Conservation (phyloP, 208 protist genomes). For the Paratrypanosoma confusum region DNA sequence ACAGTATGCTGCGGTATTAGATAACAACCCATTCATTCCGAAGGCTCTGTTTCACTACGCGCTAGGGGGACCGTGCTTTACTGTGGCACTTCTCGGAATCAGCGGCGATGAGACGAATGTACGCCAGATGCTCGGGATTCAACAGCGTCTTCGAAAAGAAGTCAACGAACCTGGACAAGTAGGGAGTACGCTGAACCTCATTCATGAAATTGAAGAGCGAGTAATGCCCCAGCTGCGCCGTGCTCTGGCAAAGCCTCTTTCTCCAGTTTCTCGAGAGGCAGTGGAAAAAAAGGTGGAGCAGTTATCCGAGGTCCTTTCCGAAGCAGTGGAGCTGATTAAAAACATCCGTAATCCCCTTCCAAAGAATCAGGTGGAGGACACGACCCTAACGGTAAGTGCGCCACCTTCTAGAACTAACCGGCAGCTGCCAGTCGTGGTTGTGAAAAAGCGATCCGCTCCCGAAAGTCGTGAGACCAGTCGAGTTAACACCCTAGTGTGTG, state of each 20-base stretch:
- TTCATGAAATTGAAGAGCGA: too few relatives aligned
- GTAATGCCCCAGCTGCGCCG: too few relatives aligned
- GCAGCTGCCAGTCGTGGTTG: too few relatives aligned
- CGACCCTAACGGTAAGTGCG: too few relatives aligned
- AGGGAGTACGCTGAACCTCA: slow-evolving; percentile 64
- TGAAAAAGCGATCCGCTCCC: too few relatives aligned
- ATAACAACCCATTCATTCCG: slow-evolving; percentile 49
- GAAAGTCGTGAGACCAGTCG: slow-evolving; percentile 10
- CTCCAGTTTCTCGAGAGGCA: too few relatives aligned
- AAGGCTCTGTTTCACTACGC: slow-evolving; percentile 73
- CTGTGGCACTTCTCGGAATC: slow-evolving; percentile 61
- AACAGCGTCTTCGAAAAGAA: slow-evolving; percentile 50
- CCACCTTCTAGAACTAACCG: too few relatives aligned
- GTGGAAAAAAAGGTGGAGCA: too few relatives aligned
- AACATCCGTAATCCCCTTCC: slow-evolving; percentile 52
- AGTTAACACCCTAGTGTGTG: slow-evolving; percentile 48
- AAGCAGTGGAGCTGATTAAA: too few relatives aligned
- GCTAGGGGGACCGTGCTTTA: slow-evolving; percentile 72
- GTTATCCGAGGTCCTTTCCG: too few relatives aligned
- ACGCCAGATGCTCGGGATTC: slow-evolving; percentile 59
- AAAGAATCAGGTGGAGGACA: slow-evolving; percentile 38
- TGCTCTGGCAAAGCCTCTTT: too few relatives aligned
- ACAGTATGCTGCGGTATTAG: slow-evolving; percentile 53
- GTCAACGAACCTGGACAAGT: slow-evolving; percentile 52
- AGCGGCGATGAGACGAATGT: slow-evolving; percentile 40